phyloP scores from a whole-genome alignment of 805 yeast genomes.

The Spathaspora boniae region DNA sequence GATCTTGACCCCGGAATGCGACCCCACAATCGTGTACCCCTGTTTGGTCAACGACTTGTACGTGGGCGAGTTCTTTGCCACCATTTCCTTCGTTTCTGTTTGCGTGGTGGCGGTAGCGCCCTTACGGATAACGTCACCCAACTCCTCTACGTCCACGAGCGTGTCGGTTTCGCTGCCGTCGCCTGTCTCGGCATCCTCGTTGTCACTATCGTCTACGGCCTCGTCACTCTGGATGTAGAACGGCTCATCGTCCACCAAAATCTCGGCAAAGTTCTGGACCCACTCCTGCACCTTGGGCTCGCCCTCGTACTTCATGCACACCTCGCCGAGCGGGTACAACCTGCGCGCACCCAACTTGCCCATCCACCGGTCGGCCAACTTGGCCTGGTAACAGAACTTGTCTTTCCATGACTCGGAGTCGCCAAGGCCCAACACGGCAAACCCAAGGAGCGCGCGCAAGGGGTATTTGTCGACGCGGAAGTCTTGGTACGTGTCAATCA shows the following conservation, averaged over 20 bases:
- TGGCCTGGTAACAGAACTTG: conserved; percentile 85
- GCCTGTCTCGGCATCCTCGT: conserved; percentile 36
- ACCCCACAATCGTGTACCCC: conserved; percentile 89
- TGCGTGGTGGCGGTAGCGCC: conserved; percentile 16
- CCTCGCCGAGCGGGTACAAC: conserved; percentile 76
- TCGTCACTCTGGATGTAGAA: conserved; percentile 56
- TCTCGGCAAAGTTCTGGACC: conserved; percentile 56
- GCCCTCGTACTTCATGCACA: conserved; percentile 73
- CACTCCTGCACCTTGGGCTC: conserved; percentile 62
- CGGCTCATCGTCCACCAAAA: conserved; percentile 70
- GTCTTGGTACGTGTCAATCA: conserved; percentile 78
- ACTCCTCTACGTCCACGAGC: conserved; percentile 82
- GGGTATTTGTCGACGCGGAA: conserved; percentile 85
- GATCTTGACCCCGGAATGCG: conserved; percentile 92
- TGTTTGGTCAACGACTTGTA: conserved; percentile 85
- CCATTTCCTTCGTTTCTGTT: conserved; percentile 66
- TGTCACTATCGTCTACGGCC: conserved; percentile 52
- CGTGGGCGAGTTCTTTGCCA: conserved; percentile 84
- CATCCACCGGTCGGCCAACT: conserved; percentile 65
- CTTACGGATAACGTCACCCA: conserved; percentile 59
- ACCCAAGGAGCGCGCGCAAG: conserved; percentile 64
- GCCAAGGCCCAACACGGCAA: conserved; percentile 83
- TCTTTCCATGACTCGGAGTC: conserved; percentile 78
- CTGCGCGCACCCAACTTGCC: conserved; percentile 86
- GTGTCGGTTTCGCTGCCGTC: conserved; percentile 36